Evolutionary conservation across 2,329 filamentous ascomycete genomes (phyloP), one percentile per base, ranked within the genome.

Genomic region (Trichoderma cornu-damae): DNA sequence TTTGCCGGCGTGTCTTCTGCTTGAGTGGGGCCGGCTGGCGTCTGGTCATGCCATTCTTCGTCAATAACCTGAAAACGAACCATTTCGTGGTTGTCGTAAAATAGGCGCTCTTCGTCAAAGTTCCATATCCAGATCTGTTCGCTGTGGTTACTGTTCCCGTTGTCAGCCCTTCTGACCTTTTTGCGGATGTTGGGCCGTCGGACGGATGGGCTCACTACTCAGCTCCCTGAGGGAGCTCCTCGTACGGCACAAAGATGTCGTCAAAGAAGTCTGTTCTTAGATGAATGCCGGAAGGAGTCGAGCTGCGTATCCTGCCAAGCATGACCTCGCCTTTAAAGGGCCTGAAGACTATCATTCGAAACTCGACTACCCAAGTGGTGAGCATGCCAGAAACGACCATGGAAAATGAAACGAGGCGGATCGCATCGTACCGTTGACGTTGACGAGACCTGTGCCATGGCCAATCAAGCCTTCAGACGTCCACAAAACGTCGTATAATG

Each of bases 261-360:
- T 93, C 89, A 65, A 96, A 99, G 71, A 99, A 99, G 61, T 96
- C 90, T 3, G 92, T 87, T 48, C 86, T 85, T 59, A 97, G 79
- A 66, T 85, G 84, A 66, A 95, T 90, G 35, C 89, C 91, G 1
- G 85, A 77, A 6, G 85, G 79, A 1, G 82, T 87, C 34, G 86
- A 86, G 62, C 84, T 86, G 62, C 86, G 86, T 71, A 99, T 96
- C 62, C 85, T 87, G 14, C 89, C 94, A 43, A 89, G 79, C 66
- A 99, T 81, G 59, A 96, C 90, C 70, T 99, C 94, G 47, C 90
- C 90, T 69, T 96, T 96, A 77, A 96, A 97, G 0, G 94, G 94
- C 22, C 94, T 86, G 72, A 97, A 99, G 28, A 99, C 91, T 16
- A 96, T 80, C 68, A 99, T 79, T 20, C 91, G 88, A 68, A 97